Evolutionary conservation across 2,329 filamentous ascomycete species (phyloP), one percentile per base, ranked within the genome.

Genomic region (Simplicillium aogashimaense): DNA sequence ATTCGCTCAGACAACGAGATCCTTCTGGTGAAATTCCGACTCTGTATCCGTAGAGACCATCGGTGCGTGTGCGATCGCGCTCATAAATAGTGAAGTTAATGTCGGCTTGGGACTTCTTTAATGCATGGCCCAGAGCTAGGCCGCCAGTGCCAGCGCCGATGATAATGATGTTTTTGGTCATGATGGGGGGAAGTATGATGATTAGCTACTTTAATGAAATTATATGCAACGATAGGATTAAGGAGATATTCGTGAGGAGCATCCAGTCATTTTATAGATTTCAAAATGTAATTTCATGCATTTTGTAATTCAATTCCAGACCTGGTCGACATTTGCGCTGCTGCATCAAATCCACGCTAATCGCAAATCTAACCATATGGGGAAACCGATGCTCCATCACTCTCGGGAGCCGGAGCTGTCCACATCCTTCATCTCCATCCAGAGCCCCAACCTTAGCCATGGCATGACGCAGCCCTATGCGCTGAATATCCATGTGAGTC

Each of bases 11-110:
- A 18, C 42, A 46, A 14, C 44, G 42, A 4, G 45, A 41, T 11
- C 45, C 45, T n/a, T 50, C 47, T 9, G 47, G 47, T 2, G 45
- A 45, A 11, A 50, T 50, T 16, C 45, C 43, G n/a, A 50, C 45
- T 17, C 47, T 44, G 30, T 50, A 50, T n/a, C 47, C 47, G 12
- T 45, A 43, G n/a, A 45, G 41, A 13, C 47, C 46, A 35, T 46
- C 47, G 18, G 32, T 18, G 17, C 46, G 39, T 2, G 43, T 48
- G 14, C 42, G 33, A 33, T 48, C 44, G n/a, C 47, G 45, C 39
- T 50, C 47, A 25, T 45, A 50, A 29, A 50, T 37, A 14, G 42
- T 35, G 20, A 48, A 44, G 7, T 42, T 35, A 8, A 50, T 17
- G 28, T 44, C 35, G 29, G 43, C 34, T 3, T 14, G n/a, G 8